Evolutionary conservation across 345 rosid genomes (phyloP).

Genomic region (Capsella bursapastoris): DNA sequence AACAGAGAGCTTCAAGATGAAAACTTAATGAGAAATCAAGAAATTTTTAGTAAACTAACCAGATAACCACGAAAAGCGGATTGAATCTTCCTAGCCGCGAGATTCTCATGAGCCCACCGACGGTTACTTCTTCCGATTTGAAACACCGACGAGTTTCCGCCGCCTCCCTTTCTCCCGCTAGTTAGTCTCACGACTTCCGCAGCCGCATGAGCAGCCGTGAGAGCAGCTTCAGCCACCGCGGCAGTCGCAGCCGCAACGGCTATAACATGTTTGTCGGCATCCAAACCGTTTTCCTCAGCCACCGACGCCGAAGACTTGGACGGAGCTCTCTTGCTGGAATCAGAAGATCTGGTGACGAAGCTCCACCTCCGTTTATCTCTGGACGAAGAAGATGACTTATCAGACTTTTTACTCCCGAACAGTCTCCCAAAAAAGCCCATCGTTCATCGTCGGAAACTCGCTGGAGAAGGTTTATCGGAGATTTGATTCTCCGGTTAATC

Average conservation of each 20-base stretch:
- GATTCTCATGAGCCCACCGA: conserved; percentile 43
- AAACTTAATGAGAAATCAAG: background rate
- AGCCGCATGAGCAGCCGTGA: conserved; percentile 94
- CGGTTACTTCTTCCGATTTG: conserved; percentile 43
- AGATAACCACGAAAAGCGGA: conserved; percentile 88
- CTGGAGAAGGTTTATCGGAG: background rate
- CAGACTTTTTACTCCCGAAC: conserved; percentile 58
- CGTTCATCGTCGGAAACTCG: conserved; percentile 44
- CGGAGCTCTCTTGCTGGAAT: conserved; percentile 20
- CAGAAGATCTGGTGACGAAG: conserved; percentile 57
- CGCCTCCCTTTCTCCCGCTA: conserved; percentile 24
- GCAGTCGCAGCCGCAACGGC: conserved; percentile 58
- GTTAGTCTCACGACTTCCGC: conserved; percentile 92
- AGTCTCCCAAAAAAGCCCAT: conserved; percentile 86
- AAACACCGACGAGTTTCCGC: conserved; percentile 25
- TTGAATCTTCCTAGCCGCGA: conserved; percentile 74
- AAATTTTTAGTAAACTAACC: conserved; percentile 54
- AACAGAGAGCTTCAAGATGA: conserved; percentile 5
- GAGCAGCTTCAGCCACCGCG: conserved; percentile 88
- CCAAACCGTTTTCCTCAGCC: conserved; percentile 41
- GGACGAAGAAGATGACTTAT: conserved; percentile 32
- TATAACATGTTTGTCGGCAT: conserved; percentile 75
- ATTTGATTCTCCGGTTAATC: background rate
- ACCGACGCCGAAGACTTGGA: background rate
- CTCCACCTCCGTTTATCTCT: conserved; percentile 67